phyloP scores from a whole-genome alignment of 495 filamentous ascomycete species.

The Penicillium argentinense region DNA sequence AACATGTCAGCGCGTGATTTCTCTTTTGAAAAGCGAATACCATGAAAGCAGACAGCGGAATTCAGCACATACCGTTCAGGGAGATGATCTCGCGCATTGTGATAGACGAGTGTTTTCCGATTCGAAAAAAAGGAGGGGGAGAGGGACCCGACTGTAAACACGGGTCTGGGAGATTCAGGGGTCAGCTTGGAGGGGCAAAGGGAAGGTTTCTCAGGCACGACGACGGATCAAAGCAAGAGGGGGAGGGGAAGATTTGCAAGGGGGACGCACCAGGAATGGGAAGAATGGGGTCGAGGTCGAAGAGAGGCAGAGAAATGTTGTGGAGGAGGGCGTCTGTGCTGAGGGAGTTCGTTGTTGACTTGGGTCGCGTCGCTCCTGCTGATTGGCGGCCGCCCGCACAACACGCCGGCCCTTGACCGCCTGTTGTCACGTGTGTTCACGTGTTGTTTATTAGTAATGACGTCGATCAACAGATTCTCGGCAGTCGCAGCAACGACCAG shows the following conservation, averaged over 20 bases:
- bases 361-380: slow-evolving; percentile 40
- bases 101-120: slow-evolving; percentile 45
- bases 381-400: slow-evolving; percentile 30
- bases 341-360: slow-evolving; percentile 41
- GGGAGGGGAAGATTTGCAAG: slow-evolving; percentile 12
- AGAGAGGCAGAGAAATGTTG: slow-evolving; percentile 29
- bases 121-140: slow-evolving; percentile 35
- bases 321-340: slow-evolving; percentile 34
- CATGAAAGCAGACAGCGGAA: not conserved
- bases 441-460: slow-evolving; percentile 10
- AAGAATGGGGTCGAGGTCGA: slow-evolving; percentile 27
- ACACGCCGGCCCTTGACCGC: slow-evolving; percentile 27
- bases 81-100: slow-evolving; percentile 98
- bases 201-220: not conserved
- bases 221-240: slow-evolving; percentile 20
- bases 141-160: slow-evolving; percentile 37
- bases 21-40: slow-evolving; percentile 9
- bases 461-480: too few relatives aligned
- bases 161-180: slow-evolving; percentile 27
- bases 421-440: slow-evolving; percentile 11
- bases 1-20: slow-evolving; percentile 22
- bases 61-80: slow-evolving; percentile 80
- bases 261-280: slow-evolving; percentile 33
- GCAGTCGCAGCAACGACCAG: too few relatives aligned
- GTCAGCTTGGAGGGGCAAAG: slow-evolving; percentile 11